These are phyloP conservation scores for Ustilago curta DNA, from an alignment of 1,284 basidiomycete species.

Conservation along the genomic window DNA sequence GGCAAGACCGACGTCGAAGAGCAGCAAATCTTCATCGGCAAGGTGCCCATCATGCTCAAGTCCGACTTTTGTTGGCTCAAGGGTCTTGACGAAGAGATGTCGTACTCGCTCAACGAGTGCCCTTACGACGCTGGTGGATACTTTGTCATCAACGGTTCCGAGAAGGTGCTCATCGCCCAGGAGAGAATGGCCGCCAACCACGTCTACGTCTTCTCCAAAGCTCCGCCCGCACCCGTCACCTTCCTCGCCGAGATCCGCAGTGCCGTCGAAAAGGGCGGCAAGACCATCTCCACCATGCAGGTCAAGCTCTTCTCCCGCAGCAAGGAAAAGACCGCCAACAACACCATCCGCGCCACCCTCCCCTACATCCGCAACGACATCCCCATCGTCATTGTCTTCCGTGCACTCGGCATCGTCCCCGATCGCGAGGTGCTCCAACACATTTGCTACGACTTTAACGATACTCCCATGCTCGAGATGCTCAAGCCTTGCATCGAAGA, in stretches of 20 bases:
- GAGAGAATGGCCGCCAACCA: slow-evolving; percentile 99
- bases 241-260: slow-evolving; percentile 97
- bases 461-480: slow-evolving; percentile 96
- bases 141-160: slow-evolving; percentile 99
- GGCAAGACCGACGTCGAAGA: slow-evolving; percentile 75
- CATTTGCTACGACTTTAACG: slow-evolving; percentile 97
- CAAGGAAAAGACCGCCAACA: slow-evolving; percentile 83
- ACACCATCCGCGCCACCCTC: slow-evolving; percentile 95
- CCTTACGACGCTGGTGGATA: slow-evolving; percentile 95
- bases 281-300: slow-evolving; percentile 97
- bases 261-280: slow-evolving; percentile 97
- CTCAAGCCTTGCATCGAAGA: slow-evolving; percentile 99
- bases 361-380: slow-evolving; percentile 99
- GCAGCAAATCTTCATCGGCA: slow-evolving; percentile 94
- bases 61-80: slow-evolving; percentile 94
- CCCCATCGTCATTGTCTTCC: slow-evolving; percentile 98
- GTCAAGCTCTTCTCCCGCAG: slow-evolving; percentile 95
- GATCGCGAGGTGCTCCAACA: slow-evolving; percentile 98
- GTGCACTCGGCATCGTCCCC: slow-evolving; percentile 95
- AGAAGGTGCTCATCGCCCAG: slow-evolving; percentile 99
- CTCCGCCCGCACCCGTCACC: slow-evolving; percentile 93
- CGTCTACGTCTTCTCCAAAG: slow-evolving; percentile 99
- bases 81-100: slow-evolving; percentile 80
- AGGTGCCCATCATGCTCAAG: slow-evolving; percentile 97
- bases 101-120: slow-evolving; percentile 94